Base-by-base conservation (phyloP, 2,329 filamentous ascomycete species). In the Ascochyta clinopodiicola region DNA sequence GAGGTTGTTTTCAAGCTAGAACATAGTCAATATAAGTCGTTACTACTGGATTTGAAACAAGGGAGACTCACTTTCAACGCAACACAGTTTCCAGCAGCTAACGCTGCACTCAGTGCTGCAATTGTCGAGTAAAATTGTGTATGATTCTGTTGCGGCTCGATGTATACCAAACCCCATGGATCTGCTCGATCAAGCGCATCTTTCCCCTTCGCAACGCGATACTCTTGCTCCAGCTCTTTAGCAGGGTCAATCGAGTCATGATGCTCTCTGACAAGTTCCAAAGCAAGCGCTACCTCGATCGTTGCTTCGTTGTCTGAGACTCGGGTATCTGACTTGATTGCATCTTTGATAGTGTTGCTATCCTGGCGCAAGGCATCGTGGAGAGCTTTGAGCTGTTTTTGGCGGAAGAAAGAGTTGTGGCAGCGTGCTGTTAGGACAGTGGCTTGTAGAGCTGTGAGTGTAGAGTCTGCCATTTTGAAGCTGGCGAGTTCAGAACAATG, bases 61-160 rank as follows among this genome's bases (percentile, higher is more conserved):
- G 2, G 15, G 22, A 21, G 22, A 32, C 72, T 62, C 55, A 82
- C 81, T 72, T 82, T 78, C 10, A 84, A 40, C 29, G 80, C 72
- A 3, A 83, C 74, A 60, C 80, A 84, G 53, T 82, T 84, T 0
- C 82, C 82, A 12, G 81, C 80, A 1, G 79, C 77, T 27, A 84
- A 60, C 7, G 81, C 81, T 4, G 80, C 77, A 31, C 75, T 76
- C 35, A 84, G 45, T 6, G 62, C 51, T n/a, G 56, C 51, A 19
- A 70, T 49, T 6, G 48, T 43, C 7, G 66, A 67, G 57, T 79
- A 84, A 55, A 85, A 79, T 8, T 80, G 68, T 0, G 78, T 83
- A 64, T 85, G 79, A 6, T 56, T 69, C 29, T 57, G 49, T 9
- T 74, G 70, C 1, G 82, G 81, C 44, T 80, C 76, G 44, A 85